These are phyloP conservation scores for Ceratobasidium sp. DNA, from an alignment of 1,284 basidiomycete species.

Conservation along the genomic window DNA sequence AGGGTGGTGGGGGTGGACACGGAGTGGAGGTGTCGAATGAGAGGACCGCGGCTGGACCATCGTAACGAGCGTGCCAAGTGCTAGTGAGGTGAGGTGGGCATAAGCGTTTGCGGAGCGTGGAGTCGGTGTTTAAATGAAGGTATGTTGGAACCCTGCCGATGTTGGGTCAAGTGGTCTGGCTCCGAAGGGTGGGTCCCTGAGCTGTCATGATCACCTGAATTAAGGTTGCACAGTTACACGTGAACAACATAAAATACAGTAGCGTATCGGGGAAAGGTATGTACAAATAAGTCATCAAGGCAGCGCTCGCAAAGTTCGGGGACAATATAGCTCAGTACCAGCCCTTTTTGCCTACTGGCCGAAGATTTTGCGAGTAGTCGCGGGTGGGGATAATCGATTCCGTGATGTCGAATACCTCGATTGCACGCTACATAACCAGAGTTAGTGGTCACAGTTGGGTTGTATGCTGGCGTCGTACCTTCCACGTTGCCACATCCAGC, in stretches of 20 bases:
- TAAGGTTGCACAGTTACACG: background rate
- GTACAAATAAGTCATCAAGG: constrained; percentile 27
- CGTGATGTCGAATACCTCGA: constrained; percentile 78
- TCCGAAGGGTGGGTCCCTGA: constrained; percentile 19
- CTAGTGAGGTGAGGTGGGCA: constrained; percentile 21
- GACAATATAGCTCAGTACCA: constrained; percentile 11
- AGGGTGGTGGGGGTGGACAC: constrained; percentile 6
- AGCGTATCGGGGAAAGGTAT: background rate
- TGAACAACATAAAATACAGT: background rate
- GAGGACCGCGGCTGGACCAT: constrained; percentile 7
- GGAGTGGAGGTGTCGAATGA: constrained; percentile 14
- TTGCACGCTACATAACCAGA: constrained; percentile 64
- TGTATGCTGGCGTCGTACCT: constrained; percentile 57
- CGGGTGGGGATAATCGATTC: constrained; percentile 71
- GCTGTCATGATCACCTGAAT: background rate
- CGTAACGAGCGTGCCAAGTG: constrained; percentile 16
- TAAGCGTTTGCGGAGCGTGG: background rate
- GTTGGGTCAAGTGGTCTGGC: constrained; percentile 12
- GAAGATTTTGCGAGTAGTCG: constrained; percentile 30
- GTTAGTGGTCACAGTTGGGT: background rate
- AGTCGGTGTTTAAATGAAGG: constrained; percentile 1
- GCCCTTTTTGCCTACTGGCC: constrained; percentile 33
- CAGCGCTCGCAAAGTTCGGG: background rate
- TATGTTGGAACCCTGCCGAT: background rate
- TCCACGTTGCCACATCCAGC: constrained; percentile 82